phyloP scores from a whole-genome alignment of 108 stramenopile genomes.

The Conticribra weissflogii region DNA sequence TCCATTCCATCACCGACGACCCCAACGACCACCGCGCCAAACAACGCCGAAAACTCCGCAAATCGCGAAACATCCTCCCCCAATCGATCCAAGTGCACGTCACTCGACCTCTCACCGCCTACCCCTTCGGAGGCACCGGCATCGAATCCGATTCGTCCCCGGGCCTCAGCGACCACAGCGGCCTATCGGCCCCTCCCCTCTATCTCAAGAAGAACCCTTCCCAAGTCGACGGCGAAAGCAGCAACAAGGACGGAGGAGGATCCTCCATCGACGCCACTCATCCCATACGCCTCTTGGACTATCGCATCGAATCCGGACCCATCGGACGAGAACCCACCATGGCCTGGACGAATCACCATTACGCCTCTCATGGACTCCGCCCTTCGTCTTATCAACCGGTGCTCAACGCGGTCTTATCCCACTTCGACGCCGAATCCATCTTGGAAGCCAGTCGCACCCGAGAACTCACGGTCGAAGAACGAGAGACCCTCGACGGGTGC shows the following conservation, averaged over 20 bases:
- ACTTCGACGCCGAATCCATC: constrained; percentile 83
- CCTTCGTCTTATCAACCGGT: constrained; percentile 73
- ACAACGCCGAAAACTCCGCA: constrained; percentile 23
- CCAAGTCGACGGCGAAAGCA: too few species aligned
- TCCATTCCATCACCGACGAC: constrained; percentile 5
- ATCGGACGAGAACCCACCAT: constrained; percentile 14
- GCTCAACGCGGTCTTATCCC: constrained; percentile 68
- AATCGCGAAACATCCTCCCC: constrained; percentile 16
- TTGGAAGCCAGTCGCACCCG: constrained; percentile 67
- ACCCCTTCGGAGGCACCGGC: constrained; percentile 69
- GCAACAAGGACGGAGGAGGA: constrained; percentile 10
- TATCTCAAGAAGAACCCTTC: constrained; percentile 16
- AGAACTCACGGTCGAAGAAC: constrained; percentile 76
- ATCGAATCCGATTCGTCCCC: constrained; percentile 53
- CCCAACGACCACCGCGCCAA: constrained; percentile 8
- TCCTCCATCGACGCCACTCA: constrained; percentile 29
- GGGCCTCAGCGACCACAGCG: constrained; percentile 46
- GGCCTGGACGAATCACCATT: constrained; percentile 49
- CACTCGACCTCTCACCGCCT: constrained; percentile 82
- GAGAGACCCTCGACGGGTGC: constrained; percentile 89
- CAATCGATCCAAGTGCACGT: constrained; percentile 49
- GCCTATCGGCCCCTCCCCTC: constrained; percentile 23
- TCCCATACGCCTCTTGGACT: constrained; percentile 38
- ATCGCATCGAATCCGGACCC: constrained; percentile 27
- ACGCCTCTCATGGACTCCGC: constrained; percentile 53